phyloP scores from a whole-genome alignment of 2,329 filamentous ascomycete species.

The Aspergillus unguis region DNA sequence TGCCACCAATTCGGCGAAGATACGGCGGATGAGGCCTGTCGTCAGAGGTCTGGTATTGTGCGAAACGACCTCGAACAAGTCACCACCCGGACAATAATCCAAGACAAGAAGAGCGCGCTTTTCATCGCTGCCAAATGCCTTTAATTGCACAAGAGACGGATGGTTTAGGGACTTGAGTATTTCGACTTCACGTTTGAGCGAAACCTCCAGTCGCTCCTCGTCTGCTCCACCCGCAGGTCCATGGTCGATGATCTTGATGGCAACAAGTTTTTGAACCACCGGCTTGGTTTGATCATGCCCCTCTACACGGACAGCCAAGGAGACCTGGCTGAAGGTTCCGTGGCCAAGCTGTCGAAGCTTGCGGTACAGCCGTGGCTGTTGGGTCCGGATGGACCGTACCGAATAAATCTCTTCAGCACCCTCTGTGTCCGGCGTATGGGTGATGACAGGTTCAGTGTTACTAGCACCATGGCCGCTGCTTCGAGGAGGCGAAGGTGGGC shows the following conservation, averaged over 20 bases:
- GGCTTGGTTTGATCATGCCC: conserved; percentile 15
- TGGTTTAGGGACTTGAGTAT: conserved; percentile 86
- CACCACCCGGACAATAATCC: conserved; percentile 88
- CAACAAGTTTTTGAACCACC: conserved; percentile 74
- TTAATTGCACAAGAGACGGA: conserved; percentile 84
- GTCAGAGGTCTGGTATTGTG: conserved; percentile 65
- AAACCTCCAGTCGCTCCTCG: conserved; percentile 88
- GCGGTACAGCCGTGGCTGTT: conserved; percentile 73
- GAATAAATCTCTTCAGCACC: conserved; percentile 62
- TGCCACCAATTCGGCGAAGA: conserved; percentile 84
- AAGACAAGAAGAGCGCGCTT: conserved; percentile 80
- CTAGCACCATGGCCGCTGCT: conserved; percentile 61
- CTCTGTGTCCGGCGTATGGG: conserved; percentile 18
- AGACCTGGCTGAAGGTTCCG: conserved; percentile 92
- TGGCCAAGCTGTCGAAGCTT: conserved; percentile 79
- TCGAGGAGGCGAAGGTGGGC: conserved; percentile 75
- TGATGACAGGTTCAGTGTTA: conserved; percentile 39
- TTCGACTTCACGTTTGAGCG: conserved; percentile 89
- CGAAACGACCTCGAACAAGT: conserved; percentile 89
- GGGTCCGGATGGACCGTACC: conserved; percentile 62
- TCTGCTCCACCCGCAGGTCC: conserved; percentile 90
- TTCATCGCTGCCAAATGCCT: conserved; percentile 84
- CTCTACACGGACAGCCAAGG: conserved; percentile 79
- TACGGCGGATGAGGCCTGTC: conserved; percentile 69
- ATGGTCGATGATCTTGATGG: conserved; percentile 93